Base-by-base conservation (phyloP, 768 basidiomycete genomes). In the Paxillus rubicundulus region DNA sequence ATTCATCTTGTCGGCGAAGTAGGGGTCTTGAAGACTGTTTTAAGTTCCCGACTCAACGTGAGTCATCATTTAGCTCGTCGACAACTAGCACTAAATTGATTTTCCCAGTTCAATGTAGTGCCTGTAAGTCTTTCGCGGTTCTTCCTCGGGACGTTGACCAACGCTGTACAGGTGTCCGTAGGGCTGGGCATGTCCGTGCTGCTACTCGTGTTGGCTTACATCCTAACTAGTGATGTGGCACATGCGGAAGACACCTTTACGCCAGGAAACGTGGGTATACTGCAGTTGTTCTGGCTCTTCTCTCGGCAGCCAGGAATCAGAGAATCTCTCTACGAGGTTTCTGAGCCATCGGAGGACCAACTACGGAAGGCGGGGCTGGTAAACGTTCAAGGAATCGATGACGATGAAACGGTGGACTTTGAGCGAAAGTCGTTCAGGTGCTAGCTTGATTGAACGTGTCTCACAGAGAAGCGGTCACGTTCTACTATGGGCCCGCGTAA, bases 231-330 rank as follows among this genome's bases (percentile, higher is more conserved):
- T n/a, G 2, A 13, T n/a, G 36, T 13, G 36, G 36, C 36, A 14
- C 36, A 2, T 14, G 36, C 36, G 36, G 36, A 43, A 43, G 41
- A 9, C 13, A 13, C 7, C 21, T 27, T 21, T 27, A 43, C 20
- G 16, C 41, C 41, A 27, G 41, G 14, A 4, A 43, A 43, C 21
- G 34, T 32, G 14, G 50, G 54, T 2, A 34, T 51, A 12, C 18
- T 55, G 21, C 54, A 55, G 16, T 21, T 45, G 27, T 18, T 55
- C 18, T 55, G 54, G 54, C 28, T 55, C 5, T 40, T 39, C n/a
- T 45, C 40, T 24, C 37, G 49, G 32, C 50, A 45, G 2, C 36
- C 43, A 18, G 27, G 30, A 13, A 17, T 50, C 24, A 28, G 21
- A 3, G 27, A 45, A 12, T 36, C 12, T 9, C n/a, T 52, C 17